phyloP scores from a whole-genome alignment of 495 filamentous ascomycete genomes.

The Penicillium macrosclerotiorum region DNA sequence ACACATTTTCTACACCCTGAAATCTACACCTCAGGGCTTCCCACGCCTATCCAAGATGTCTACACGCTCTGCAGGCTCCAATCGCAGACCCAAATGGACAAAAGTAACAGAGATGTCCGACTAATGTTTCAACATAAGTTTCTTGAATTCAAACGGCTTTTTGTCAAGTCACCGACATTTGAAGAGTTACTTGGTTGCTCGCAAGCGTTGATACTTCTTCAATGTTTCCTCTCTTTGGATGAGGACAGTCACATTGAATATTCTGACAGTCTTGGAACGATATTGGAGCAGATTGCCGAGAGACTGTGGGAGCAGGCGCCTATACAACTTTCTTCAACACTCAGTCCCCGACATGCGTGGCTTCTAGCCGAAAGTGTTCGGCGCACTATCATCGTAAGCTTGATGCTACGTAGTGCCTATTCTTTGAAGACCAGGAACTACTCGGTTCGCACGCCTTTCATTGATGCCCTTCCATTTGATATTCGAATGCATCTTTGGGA shows the following conservation, averaged over 20 bases:
- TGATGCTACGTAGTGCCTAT: conserved; percentile 37
- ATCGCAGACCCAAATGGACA: conserved; percentile 3
- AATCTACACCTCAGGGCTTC: conserved; percentile 20
- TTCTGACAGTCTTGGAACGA: conserved; percentile 20
- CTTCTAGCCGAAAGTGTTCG: conserved; percentile 45
- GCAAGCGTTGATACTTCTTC: conserved; percentile 35
- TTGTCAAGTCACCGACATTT: conserved; percentile 23
- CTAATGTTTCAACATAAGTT: conserved; percentile 25
- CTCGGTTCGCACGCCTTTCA: conserved; percentile 32
- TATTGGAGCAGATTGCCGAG: conserved; percentile 19
- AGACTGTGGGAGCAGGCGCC: conserved; percentile 29
- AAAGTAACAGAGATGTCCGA: conserved; percentile 12
- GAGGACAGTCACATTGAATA: conserved; percentile 16
- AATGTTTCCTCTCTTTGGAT: conserved; percentile 35
- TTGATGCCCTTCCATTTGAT: conserved; percentile 21
- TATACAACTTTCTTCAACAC: conserved; percentile 15
- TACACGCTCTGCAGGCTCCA: conserved; percentile 24
- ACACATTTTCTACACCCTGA: conserved; percentile 28
- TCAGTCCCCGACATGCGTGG: conserved; percentile 42
- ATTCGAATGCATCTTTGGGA: too few relatives aligned
- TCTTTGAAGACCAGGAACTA: conserved; percentile 37
- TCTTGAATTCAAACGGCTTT: conserved; percentile 11
- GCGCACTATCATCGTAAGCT: conserved; percentile 39
- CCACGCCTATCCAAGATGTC: conserved; percentile 24
- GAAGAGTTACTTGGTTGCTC: conserved; percentile 35